Base-by-base conservation (phyloP, 148 eudicot genomes). In the Chenopodium suecicum region DNA sequence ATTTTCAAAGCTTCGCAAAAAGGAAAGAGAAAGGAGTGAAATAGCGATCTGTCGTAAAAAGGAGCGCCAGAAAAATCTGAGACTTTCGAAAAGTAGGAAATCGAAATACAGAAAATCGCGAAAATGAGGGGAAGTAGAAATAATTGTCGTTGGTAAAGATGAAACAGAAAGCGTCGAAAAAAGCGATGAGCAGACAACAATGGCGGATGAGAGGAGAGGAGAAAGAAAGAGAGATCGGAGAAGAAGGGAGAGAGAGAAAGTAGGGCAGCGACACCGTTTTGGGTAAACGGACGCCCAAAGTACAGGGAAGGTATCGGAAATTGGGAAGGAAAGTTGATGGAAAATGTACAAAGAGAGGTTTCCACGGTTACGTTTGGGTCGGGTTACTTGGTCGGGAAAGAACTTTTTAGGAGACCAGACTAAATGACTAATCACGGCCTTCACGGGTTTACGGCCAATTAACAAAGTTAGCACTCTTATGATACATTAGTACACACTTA, bases 11-110 rank as follows among this genome's bases (percentile, higher is more conserved):
- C 37, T 69, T 62, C 11, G 12, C 25, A 16, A 70, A 70, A 66
- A 32, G 54, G 82, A 54, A 69, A 62, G 11, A 69, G 46, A 64
- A 31, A 27, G 22, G 27, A 44, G 25, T 7, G 12, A 16, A 74
- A 23, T 1, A 14, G 52, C 77, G 81, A 87, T 79, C 85, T 4
- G 78, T 47, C 77, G 76, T 82, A 31, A 79, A 87, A 79, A 84
- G 83, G 25, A 84, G 87, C 63, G 89, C 80, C 73, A 41, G 7
- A 37, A 60, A 71, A 70, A 75, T 50, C 25, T 23, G 65, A 12
- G 14, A 54, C 9, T 20, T 78, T 79, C 37, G 25, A 19, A 67
- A 56, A 47, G 34, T 48, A 37, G 27, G 22, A 52, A 4, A 65
- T 29, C 41, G 50, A 56, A 16, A 70, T 29, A 47, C 76, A 12